phyloP scores from a whole-genome alignment of 1,284 basidiomycete genomes.

The Austroboletus niveus region DNA sequence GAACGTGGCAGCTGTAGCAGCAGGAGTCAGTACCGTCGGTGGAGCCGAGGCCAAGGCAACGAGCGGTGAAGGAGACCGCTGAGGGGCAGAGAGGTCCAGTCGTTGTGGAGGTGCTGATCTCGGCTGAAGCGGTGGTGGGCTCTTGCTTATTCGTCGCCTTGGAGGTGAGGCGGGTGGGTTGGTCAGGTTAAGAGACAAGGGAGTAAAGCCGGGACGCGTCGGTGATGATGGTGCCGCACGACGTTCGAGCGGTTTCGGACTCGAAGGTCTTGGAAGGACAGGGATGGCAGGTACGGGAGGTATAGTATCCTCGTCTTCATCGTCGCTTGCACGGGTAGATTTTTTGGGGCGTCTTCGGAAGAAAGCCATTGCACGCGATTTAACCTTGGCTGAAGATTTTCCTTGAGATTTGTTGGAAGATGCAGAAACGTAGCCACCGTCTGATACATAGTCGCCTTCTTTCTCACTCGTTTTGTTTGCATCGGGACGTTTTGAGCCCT shows the following conservation, averaged over 20 bases:
- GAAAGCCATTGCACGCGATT: constrained; percentile 33
- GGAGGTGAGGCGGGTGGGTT: constrained; percentile 23
- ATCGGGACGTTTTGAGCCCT: constrained; percentile 21
- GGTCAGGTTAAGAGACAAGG: constrained; percentile 24
- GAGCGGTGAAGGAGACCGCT: constrained; percentile 10
- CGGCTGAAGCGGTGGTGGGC: constrained; percentile 23
- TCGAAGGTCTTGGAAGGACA: constrained; percentile 25
- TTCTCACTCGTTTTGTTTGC: constrained; percentile 15
- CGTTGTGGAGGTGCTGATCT: constrained; percentile 10
- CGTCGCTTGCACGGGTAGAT: constrained; percentile 21
- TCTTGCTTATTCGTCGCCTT: constrained; percentile 20
- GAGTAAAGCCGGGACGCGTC: constrained; percentile 25
- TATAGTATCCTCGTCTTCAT: constrained; percentile 28
- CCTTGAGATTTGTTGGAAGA: constrained; percentile 33
- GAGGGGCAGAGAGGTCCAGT: constrained; percentile 6
- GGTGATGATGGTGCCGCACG: constrained; percentile 25
- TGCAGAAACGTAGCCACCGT: constrained; percentile 33
- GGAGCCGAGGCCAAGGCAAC: constrained; percentile 6
- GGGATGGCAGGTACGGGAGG: constrained; percentile 33
- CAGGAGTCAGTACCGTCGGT: constrained; percentile 1
- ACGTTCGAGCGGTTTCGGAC: constrained; percentile 28
- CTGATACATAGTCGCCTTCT: constrained; percentile 25
- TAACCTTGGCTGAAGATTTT: constrained; percentile 27
- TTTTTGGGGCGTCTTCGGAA: constrained; percentile 33
- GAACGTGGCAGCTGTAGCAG: constrained; percentile 5